These are phyloP conservation scores for Salvia rosmarinus DNA, from an alignment of 257 asterid genomes.

Conservation along the genomic window DNA sequence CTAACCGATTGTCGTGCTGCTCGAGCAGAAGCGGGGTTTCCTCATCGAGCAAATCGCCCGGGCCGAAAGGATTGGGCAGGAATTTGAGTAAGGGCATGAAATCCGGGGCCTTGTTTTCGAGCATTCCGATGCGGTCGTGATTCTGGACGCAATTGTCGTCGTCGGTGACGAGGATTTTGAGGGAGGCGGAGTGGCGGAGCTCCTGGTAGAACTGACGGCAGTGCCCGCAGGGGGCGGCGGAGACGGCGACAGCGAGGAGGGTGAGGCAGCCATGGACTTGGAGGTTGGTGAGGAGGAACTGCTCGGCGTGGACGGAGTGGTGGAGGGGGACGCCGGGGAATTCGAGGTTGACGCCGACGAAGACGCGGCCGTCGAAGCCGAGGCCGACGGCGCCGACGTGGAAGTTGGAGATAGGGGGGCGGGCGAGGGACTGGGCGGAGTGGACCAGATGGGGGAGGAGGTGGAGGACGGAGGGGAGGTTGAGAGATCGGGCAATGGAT, in stretches of 20 bases:
- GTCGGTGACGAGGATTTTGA: conserved; percentile 57
- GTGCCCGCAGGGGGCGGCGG: conserved; percentile 98
- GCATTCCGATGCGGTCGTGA: conserved; percentile 12
- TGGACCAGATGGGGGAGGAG: conserved; percentile 76
- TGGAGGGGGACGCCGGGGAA: conserved; percentile 80
- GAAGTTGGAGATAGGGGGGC: conserved; percentile 81
- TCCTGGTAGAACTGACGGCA: conserved; percentile 95
- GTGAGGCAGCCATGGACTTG: conserved; percentile 58
- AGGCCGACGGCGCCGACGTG: conserved; percentile 83
- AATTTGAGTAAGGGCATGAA: conserved; percentile 58
- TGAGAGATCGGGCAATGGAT: conserved; percentile 57
- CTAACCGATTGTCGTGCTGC: conserved; percentile 51
- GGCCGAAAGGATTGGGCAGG: conserved; percentile 81
- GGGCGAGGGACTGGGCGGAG: conserved; percentile 72
- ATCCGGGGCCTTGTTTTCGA: not conserved
- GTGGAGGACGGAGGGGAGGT: conserved; percentile 66
- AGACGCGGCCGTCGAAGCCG: conserved; percentile 87
- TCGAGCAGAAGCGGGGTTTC: conserved; percentile 76
- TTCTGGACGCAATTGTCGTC: conserved; percentile 29
- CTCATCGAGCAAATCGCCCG: conserved; percentile 64
- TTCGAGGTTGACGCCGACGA: conserved; percentile 81
- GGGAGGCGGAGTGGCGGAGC: conserved; percentile 59
- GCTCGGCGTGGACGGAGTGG: conserved; percentile 92
- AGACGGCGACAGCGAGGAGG: conserved; percentile 69
- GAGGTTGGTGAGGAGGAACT: conserved; percentile 72